Base-by-base conservation (phyloP, 441 rosid species). In the Heliophila coronopifolia region DNA sequence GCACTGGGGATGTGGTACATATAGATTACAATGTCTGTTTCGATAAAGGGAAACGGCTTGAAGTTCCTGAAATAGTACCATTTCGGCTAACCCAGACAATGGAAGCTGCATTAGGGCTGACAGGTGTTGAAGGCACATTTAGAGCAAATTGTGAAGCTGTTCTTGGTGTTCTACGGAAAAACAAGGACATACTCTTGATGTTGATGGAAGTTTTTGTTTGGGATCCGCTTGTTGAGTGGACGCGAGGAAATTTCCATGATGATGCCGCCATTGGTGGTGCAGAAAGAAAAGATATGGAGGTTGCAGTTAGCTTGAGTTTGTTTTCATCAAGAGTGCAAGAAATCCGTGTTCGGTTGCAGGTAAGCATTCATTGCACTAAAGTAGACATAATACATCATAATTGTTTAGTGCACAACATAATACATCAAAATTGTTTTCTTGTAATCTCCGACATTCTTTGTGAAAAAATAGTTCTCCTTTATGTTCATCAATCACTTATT, bases 181-280 rank as follows among this genome's bases (percentile, higher is more conserved):
- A 88, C 75, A 88, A 88, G 72, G 97, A 92, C 66, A 57, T 79
- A 58, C 65, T 92, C 41, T 66, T 92, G 73, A 83, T 92, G 99
- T 67, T 92, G 59, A 77, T 92, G 51, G 96, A 92, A 71, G 95
- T 81, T 42, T 92, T 92, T 72, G 80, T 85, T 50, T 92, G 99
- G 99, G 95, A 92, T 74, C 99, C 99, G 47, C 92, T 92, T 49
- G 76, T 92, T 57, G 99, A 92, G 74, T 92, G 99, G 97, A 92
- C 97, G 37, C 77, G 96, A 55, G 99, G 83, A 52, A 94, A 92
- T 72, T 88, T 86, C 68, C 99, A 83, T 47, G 95, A 92, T 78
- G 98, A 85, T 64, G 95, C 95, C 60, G 95, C 95, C 47, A 88
- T 88, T 73, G 95, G 85, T 54, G 95, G 95, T 59, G 96, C 83